phyloP scores from a whole-genome alignment of 169 alveolate genomes.

The Plasmodium gonderi region DNA sequence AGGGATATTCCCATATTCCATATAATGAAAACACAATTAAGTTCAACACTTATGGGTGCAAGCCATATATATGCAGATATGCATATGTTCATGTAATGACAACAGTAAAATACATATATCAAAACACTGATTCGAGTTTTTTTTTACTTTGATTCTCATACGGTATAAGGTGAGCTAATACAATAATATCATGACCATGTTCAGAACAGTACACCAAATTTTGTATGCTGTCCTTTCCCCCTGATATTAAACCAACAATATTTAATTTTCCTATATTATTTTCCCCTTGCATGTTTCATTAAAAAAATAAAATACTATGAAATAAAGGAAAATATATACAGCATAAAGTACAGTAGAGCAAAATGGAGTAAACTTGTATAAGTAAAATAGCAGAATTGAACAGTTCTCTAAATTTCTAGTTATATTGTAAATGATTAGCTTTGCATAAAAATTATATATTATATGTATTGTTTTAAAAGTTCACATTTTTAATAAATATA shows the following conservation, averaged over 20 bases:
- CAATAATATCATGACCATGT: constrained; percentile 73
- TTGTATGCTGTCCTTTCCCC: constrained; percentile 90
- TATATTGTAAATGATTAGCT: neutral
- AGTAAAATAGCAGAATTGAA: neutral
- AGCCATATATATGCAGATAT: neutral
- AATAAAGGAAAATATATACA: neutral
- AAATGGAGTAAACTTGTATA: neutral
- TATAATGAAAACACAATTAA: neutral
- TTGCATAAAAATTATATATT: neutral
- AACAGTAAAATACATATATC: neutral
- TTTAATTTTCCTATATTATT: constrained; percentile 73
- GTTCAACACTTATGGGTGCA: neutral
- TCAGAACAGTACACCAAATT: constrained; percentile 78
- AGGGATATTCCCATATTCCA: neutral
- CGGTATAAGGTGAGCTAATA: constrained; percentile 73
- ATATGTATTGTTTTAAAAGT: neutral
- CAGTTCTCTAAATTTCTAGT: neutral
- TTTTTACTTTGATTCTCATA: constrained; percentile 37
- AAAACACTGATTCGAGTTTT: neutral
- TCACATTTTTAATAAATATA: neutral
- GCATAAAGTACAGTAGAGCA: neutral
- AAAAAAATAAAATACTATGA: neutral
- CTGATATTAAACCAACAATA: constrained; percentile 89
- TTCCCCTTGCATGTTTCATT: neutral
- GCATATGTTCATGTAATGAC: neutral